Evolutionary conservation across 441 rosid genomes (phyloP), one percentile per base, ranked within the genome.

Genomic region (Macaranga tanarius): DNA sequence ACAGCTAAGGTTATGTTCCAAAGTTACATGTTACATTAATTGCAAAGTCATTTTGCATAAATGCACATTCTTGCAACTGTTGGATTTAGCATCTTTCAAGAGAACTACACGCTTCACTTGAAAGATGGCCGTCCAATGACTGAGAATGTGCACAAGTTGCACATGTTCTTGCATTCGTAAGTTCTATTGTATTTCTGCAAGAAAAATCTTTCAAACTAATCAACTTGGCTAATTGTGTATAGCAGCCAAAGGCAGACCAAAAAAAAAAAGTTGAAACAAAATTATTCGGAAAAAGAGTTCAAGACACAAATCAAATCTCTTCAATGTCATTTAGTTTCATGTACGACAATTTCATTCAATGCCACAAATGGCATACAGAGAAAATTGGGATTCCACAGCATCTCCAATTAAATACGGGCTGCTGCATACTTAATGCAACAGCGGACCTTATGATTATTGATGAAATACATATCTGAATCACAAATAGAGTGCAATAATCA

Each of bases 401-500:
- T 13, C 57, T 26, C 17, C 31, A 45, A 38, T 9, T 55, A 3
- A 44, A 64, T 42, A 28, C 2, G 13, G 31, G 26, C 38, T 25
- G 28, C 10, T 44, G 34, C 65, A 55, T n/a, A 47, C 6, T 26
- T 10, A 15, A 58, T 10, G 50, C 23, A 10, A 2, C 47, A 47
- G 48, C 38, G 55, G 50, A 28, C 4, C 65, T 69, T 40, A 55
- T 48, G 15, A 70, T 71, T 26, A 26, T 23, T 65, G 44, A 45
- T 4, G 22, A 55, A 58, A 7, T 42, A 61, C 45, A 70, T 2
- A 45, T 40, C 38, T 1, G 62, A 71, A 65, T 22, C 55, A 20
- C 60, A 63, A 28, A 70, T n/a, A 68, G 34, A 56, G 50, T 47
- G 70, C 70, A 77, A 64, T 42, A 54, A 50, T 26, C 3, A 62